These are phyloP conservation scores for Aureobasidium sp. DNA, from an alignment of 2,329 filamentous ascomycete species.

Conservation along the genomic window DNA sequence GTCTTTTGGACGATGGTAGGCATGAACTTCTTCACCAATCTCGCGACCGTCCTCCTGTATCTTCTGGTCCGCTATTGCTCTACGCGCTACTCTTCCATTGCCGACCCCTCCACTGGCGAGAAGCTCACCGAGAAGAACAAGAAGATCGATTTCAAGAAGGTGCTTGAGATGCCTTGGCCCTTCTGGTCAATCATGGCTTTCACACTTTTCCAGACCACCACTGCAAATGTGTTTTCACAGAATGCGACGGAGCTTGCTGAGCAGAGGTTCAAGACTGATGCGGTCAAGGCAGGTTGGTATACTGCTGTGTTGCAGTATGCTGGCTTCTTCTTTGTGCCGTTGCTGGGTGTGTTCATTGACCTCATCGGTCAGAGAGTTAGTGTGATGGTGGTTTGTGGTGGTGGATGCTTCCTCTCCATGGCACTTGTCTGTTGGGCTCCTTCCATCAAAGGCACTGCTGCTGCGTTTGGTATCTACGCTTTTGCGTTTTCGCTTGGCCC, in stretches of 20 bases:
- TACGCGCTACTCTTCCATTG: slow-evolving; percentile 39
- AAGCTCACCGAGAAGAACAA: slow-evolving; percentile 53
- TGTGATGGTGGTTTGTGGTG: slow-evolving; percentile 39
- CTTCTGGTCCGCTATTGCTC: slow-evolving; percentile 49
- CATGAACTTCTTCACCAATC: slow-evolving; percentile 58
- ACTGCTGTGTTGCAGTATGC: slow-evolving; percentile 50
- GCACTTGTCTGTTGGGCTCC: slow-evolving; percentile 47
- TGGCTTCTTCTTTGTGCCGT: slow-evolving; percentile 52
- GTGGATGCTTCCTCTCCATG: slow-evolving; percentile 48
- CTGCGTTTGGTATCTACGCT: slow-evolving; percentile 54
- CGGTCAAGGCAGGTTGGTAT: slow-evolving; percentile 55
- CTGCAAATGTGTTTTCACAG: slow-evolving; percentile 44
- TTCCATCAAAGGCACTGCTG: slow-evolving; percentile 46
- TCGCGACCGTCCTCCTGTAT: slow-evolving; percentile 47
- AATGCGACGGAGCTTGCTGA: slow-evolving; percentile 57
- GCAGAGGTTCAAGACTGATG: slow-evolving; percentile 49
- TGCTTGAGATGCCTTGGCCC: slow-evolving; percentile 52
- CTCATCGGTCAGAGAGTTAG: slow-evolving; percentile 47
- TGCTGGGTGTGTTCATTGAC: slow-evolving; percentile 51
- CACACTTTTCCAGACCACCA: slow-evolving; percentile 52
- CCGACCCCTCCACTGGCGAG: slow-evolving; percentile 53
- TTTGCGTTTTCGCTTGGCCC: slow-evolving; percentile 50
- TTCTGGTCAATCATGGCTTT: slow-evolving; percentile 52
- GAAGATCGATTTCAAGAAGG: slow-evolving; percentile 49
- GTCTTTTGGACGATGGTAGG: slow-evolving; percentile 56